Evolutionary conservation across 192 early-diverging fungal genomes (phyloP).

Genomic region (Podila horticola): DNA sequence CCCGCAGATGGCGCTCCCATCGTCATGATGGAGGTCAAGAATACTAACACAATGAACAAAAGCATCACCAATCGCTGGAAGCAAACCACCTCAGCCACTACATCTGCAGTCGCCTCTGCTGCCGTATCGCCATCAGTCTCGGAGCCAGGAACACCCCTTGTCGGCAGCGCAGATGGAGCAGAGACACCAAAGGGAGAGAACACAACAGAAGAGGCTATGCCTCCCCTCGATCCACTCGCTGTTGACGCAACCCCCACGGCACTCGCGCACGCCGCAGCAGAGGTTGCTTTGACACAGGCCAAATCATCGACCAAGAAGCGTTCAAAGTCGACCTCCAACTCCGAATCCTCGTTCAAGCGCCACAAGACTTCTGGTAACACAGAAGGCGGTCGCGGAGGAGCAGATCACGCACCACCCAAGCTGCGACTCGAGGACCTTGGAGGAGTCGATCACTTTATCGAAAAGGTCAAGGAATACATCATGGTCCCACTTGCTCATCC

Average conservation of each 20-base stretch:
- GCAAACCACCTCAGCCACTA: conserved; percentile 24
- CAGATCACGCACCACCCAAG: conserved; percentile 49
- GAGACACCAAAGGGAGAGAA: conserved; percentile 1
- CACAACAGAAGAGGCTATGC: not conserved
- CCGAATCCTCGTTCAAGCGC: conserved; percentile 29
- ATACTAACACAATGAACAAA: conserved; percentile 70
- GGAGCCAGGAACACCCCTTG: conserved; percentile 30
- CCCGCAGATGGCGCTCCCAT: conserved; percentile 36
- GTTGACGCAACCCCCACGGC: conserved; percentile 44
- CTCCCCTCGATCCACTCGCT: conserved; percentile 27
- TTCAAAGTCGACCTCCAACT: conserved; percentile 29
- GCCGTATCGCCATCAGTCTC: conserved; percentile 36
- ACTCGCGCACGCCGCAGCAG: conserved; percentile 37
- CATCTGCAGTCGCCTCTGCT: conserved; percentile 20
- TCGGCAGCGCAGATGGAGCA: conserved; percentile 21
- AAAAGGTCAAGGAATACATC: conserved; percentile 91
- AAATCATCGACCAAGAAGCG: conserved; percentile 52
- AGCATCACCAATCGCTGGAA: conserved; percentile 65
- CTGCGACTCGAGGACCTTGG: conserved; percentile 74
- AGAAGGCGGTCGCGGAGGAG: conserved; percentile 26
- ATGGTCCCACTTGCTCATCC: conserved; percentile 94
- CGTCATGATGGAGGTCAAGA: conserved; percentile 55
- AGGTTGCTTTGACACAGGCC: conserved; percentile 20
- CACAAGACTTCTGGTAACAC: conserved; percentile 21
- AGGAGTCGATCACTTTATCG: conserved; percentile 92